Evolutionary conservation across 129 eudicot genomes (phyloP).

Genomic region (Centella asiatica): DNA sequence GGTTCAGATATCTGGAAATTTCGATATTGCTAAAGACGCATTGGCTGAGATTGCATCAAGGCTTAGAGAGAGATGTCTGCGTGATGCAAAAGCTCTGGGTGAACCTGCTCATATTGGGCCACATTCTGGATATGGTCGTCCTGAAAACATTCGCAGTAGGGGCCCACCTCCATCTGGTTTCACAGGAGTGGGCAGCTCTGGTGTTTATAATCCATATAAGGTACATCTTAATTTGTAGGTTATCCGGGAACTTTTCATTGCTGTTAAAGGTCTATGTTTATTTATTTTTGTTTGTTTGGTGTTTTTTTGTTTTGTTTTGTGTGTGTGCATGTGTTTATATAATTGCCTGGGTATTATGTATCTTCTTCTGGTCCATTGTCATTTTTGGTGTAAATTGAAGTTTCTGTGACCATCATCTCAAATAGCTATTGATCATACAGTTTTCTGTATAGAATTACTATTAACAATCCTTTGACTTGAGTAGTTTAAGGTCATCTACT

Average conservation of each 20-base stretch:
- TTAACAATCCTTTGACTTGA: no score
- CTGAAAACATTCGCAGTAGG: conserved; percentile 28
- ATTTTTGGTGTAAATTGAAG: no score
- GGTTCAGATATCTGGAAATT: conserved; percentile 58
- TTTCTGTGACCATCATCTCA: no score
- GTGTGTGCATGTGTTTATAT: no score
- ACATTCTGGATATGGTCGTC: conserved; percentile 27
- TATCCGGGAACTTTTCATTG: neutral
- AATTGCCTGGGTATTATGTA: no score
- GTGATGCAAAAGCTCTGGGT: conserved; percentile 44
- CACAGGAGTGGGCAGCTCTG: conserved; percentile 31
- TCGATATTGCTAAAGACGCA: conserved; percentile 63
- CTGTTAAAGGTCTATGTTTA: conserved; percentile 1
- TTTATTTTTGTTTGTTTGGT: neutral
- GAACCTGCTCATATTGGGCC: conserved; percentile 41
- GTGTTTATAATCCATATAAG: conserved; percentile 40
- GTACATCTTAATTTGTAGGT: conserved; percentile 18
- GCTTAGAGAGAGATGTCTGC: conserved; percentile 58
- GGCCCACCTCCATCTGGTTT: conserved; percentile 36
- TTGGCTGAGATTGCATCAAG: conserved; percentile 68
- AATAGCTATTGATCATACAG: no score
- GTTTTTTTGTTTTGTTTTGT: neutral
- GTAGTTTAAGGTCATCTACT: no score
- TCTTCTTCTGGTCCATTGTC: no score
- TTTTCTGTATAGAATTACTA: no score